phyloP scores from a whole-genome alignment of 257 asterid species.

The Lycium barbarum region DNA sequence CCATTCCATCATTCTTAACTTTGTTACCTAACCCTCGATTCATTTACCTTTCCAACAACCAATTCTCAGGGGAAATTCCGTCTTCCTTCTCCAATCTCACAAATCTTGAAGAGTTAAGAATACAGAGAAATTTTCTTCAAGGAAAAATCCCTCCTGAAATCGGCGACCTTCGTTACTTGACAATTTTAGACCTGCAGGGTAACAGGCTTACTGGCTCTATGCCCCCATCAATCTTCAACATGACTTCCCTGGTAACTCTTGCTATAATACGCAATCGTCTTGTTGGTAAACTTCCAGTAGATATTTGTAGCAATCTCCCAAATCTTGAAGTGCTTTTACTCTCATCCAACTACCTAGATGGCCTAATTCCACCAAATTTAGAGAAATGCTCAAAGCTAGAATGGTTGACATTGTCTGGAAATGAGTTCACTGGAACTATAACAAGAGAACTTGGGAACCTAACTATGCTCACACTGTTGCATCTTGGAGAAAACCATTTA shows the following conservation, averaged over 20 bases:
- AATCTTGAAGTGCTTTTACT: constrained; percentile 12
- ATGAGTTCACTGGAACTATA: constrained; percentile 21
- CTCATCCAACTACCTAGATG: neutral
- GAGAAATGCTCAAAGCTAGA: constrained; percentile 19
- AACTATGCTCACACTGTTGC: neutral
- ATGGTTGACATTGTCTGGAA: constrained; percentile 2
- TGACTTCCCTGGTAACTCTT: neutral
- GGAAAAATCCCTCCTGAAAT: constrained; percentile 24
- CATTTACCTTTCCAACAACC: constrained; percentile 5
- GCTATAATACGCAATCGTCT: constrained; percentile 11
- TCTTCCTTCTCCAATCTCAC: neutral
- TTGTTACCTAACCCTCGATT: neutral
- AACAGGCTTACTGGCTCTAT: neutral
- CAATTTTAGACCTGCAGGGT: constrained; percentile 7
- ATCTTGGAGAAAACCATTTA: constrained; percentile 20
- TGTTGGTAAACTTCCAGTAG: neutral
- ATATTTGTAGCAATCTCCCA: constrained; percentile 14
- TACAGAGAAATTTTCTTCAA: neutral
- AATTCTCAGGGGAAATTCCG: constrained; percentile 8
- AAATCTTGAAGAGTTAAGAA: neutral
- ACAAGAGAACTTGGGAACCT: constrained; percentile 22
- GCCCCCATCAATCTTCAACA: neutral
- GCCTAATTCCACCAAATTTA: neutral
- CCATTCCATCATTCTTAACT: constrained; percentile 13
- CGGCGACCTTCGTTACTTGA: neutral